Evolutionary conservation across 805 yeast species (phyloP), one percentile per base, ranked within the genome.

Genomic region (Pichia paraexigua): DNA sequence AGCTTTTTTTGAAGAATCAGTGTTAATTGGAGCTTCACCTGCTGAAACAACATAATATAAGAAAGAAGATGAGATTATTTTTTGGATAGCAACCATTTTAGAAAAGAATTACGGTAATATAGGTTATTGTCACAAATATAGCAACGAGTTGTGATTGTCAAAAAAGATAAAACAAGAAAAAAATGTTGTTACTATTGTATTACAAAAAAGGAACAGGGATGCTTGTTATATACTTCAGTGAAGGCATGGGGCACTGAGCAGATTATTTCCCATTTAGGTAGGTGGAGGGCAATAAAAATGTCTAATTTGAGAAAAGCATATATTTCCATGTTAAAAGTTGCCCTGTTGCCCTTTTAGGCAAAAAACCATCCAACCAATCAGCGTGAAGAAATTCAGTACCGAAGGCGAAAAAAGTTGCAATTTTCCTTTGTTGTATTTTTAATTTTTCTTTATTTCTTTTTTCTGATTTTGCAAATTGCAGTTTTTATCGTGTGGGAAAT

Each of bases 1-100:
- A 24, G 75, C 71, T 52, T 71, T 70, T 42, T 69, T 71, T 9
- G 83, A 81, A 56, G 79, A 78, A 55, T 71, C 74, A 28, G 65
- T 68, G 55, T 72, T 69, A 48, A 64, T 64, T n/a, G 84, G 83
- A 1, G 86, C 86, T 50, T 70, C 43, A 25, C 45, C 54, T 7
- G 58, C 60, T 17, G 25, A 12, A 6, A 41, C 58, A 24, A 45
- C 42, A 18, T 30, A 53, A 32, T 24, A 50, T 41, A 92, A 83
- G 64, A 86, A 87, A n/a, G 47, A 10, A 11, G 50, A 24, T 10
- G 25, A 24, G 24, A 49, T 12, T 1, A 46, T 8, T n/a, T 43
- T 37, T 17, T 43, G 50, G 20, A 49, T 28, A 17, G 60, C 53
- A 47, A 60, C 62, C 65, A 61, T 61, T 43, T 47, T 30, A 24